Evolutionary conservation across 2,329 filamentous ascomycete genomes (phyloP).

Genomic region (Cytospora leucostoma): DNA sequence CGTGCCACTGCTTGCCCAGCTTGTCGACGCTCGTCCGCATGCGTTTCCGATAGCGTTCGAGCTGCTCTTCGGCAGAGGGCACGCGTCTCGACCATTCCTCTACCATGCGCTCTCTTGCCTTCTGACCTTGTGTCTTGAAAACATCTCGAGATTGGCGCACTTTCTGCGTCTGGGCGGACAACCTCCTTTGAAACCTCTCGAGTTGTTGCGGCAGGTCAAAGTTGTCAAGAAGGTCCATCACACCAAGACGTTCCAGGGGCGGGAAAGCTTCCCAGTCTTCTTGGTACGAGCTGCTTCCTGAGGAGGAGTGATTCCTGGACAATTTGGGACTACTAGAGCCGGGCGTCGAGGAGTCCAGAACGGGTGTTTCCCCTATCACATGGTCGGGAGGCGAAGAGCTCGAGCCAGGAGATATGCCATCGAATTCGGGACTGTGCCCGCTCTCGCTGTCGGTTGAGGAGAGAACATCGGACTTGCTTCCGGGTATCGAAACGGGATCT

Average conservation of each 20-base stretch:
- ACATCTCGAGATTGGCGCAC: constrained; percentile 81
- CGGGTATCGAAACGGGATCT: constrained; percentile 41
- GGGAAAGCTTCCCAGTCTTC: constrained; percentile 87
- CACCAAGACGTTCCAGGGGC: constrained; percentile 83
- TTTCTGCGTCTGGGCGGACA: constrained; percentile 81
- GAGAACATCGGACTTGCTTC: constrained; percentile 41
- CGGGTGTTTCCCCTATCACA: constrained; percentile 50
- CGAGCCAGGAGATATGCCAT: constrained; percentile 42
- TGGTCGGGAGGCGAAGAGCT: constrained; percentile 47
- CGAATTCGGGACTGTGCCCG: constrained; percentile 41
- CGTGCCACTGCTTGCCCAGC: constrained; percentile 81
- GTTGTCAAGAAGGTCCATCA: constrained; percentile 94
- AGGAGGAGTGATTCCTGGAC: constrained; percentile 79
- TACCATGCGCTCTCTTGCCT: constrained; percentile 85
- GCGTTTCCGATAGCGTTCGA: constrained; percentile 84
- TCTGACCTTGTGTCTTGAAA: constrained; percentile 71
- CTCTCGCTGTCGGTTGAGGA: constrained; percentile 46
- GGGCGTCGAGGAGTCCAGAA: constrained; percentile 47
- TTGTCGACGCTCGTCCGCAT: constrained; percentile 91
- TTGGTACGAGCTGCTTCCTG: constrained; percentile 81
- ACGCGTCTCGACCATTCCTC: constrained; percentile 89
- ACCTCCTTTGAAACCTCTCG: constrained; percentile 82
- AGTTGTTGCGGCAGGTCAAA: constrained; percentile 86
- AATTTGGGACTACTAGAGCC: constrained; percentile 53
- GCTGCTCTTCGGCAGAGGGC: constrained; percentile 85